A percentile compares a stretch with the other conserved stretches of the same genome.
Conservation (phyloP, 768 basidiomycete species). For the Xerocomus brunneocitrinus region DNA sequence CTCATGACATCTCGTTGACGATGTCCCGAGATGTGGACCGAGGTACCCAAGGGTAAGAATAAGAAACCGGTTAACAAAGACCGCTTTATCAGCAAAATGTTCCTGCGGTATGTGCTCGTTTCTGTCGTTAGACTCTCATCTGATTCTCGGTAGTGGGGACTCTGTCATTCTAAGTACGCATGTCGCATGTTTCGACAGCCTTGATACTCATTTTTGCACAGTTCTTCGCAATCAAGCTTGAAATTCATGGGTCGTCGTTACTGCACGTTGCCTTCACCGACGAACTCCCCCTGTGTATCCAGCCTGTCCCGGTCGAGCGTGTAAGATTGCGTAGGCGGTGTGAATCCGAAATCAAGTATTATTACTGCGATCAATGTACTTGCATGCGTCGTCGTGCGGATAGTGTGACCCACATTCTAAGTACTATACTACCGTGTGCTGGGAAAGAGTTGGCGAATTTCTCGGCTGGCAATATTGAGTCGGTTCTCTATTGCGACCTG, state of each 20-base stretch:
- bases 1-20: conserved; percentile 6
- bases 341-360: neutral
- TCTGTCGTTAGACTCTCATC: conserved; percentile 4
- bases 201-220: conserved; percentile 38
- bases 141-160: conserved; percentile 63
- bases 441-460: conserved; percentile 55
- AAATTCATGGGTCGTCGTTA: neutral
- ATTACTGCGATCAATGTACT: conserved; percentile 3
- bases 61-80: conserved; percentile 99
- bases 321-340: neutral
- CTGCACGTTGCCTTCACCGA: neutral
- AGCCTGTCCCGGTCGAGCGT: no score
- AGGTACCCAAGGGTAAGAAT: conserved; percentile 94
- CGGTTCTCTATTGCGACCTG: conserved; percentile 61
- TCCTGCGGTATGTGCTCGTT: conserved; percentile 61
- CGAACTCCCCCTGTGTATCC: neutral
- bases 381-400: neutral
- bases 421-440: neutral
- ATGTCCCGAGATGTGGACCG: conserved; percentile 90
- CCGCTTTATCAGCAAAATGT: conserved; percentile 99
- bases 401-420: neutral
- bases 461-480: conserved; percentile 51
- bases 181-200: conserved; percentile 4
- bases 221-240: conserved; percentile 75
- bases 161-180: conserved; percentile 93